Conservation (phyloP, 2,329 filamentous ascomycete genomes). For the Cladophialophora psammophila region DNA sequence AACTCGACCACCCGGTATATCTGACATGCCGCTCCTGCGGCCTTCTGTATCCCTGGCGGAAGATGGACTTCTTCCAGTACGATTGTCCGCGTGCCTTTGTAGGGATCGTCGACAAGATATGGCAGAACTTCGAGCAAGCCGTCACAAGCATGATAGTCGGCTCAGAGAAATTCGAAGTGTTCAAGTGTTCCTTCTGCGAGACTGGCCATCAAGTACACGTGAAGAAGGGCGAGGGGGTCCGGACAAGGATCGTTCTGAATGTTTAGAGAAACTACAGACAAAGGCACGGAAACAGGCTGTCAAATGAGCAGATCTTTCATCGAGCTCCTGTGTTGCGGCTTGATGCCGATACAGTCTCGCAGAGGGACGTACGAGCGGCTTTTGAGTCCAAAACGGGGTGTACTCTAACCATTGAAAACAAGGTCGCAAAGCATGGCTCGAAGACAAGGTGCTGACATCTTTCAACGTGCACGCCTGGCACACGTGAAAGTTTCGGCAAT, state of each 20-base stretch:
- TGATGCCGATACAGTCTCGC: constrained; percentile 23
- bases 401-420: constrained; percentile 6
- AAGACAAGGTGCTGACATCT: too few species aligned
- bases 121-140: constrained; percentile 23
- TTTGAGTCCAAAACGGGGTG: constrained; percentile 26
- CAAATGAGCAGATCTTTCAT: constrained; percentile 32
- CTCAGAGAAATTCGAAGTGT: constrained; percentile 25
- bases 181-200: constrained; percentile 34
- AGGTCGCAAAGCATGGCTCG: background rate
- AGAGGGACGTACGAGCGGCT: constrained; percentile 28
- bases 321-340: constrained; percentile 22
- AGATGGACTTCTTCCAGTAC: constrained; percentile 16
- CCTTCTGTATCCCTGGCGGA: constrained; percentile 29
- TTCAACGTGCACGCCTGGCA: too few species aligned
- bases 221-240: constrained; percentile 14
- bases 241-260: constrained; percentile 28
- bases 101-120: constrained; percentile 17
- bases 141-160: constrained; percentile 23
- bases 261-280: constrained; percentile 34
- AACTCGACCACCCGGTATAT: constrained; percentile 33
- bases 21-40: constrained; percentile 31
- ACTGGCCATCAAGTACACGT: constrained; percentile 25
- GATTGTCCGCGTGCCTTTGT: constrained; percentile 26
- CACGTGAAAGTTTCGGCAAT: too few species aligned
- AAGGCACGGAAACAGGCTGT: constrained; percentile 26